Evolutionary conservation across 139 green algal genomes (phyloP).

Genomic region (Limnomonas spitsbergensis): DNA sequence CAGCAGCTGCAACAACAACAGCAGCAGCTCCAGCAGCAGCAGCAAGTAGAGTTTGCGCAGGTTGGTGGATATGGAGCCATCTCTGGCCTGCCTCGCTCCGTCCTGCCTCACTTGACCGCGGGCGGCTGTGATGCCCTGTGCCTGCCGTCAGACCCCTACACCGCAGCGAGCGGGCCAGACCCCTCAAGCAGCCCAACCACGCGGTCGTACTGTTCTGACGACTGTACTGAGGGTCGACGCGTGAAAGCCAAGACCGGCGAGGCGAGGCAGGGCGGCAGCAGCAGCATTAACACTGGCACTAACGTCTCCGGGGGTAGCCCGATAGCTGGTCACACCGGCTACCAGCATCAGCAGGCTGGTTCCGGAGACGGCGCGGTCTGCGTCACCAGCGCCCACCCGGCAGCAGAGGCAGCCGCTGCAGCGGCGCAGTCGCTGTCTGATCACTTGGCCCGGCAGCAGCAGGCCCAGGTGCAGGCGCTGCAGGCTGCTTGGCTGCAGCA

Average conservation of each 20-base stretch:
- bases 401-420: background rate
- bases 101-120: too few species aligned
- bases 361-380: background rate
- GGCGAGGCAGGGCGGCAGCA: too few species aligned
- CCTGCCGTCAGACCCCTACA: background rate
- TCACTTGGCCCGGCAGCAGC: background rate
- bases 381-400: background rate
- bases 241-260: background rate
- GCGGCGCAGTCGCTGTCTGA: background rate
- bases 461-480: background rate
- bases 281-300: background rate
- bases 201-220: background rate
- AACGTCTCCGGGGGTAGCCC: background rate
- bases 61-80: too few species aligned
- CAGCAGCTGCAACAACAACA: constrained; percentile 20
- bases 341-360: background rate
- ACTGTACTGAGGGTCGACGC: background rate
- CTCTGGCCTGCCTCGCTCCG: too few species aligned
- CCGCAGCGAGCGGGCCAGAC: background rate
- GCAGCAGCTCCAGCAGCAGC: background rate
- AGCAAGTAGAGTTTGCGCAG: background rate
- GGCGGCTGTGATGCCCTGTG: background rate
- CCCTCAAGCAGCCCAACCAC: background rate
- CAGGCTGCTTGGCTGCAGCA: constrained; percentile 1
- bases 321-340: background rate